Evolutionary conservation across 148 eudicot genomes (phyloP).

Genomic region (Euryodendron excelsum): DNA sequence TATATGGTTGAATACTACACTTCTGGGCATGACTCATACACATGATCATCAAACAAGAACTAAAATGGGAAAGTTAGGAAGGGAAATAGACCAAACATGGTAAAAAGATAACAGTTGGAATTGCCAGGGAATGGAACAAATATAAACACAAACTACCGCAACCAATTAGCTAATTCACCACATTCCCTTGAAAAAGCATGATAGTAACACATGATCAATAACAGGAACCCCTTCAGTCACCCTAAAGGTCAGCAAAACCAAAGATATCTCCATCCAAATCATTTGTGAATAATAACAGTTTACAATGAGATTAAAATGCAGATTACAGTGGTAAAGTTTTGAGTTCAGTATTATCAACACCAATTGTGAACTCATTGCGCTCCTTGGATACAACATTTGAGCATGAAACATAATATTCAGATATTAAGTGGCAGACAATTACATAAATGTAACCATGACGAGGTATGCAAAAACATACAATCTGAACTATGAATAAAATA

Average conservation of each 20-base stretch:
- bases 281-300: not conserved
- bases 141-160: not conserved
- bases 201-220: not conserved
- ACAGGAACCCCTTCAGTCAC: not conserved
- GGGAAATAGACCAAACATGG: not conserved
- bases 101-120: not conserved
- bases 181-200: not conserved
- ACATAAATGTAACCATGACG: not conserved
- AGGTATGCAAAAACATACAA: not conserved
- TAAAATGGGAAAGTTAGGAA: not conserved
- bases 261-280: not conserved
- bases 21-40: too few relatives aligned
- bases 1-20: not conserved
- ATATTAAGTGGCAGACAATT: not conserved
- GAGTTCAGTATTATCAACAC: not conserved
- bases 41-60: too few relatives aligned
- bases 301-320: not conserved
- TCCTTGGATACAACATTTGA: not conserved
- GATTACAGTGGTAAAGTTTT: not conserved
- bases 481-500: not conserved
- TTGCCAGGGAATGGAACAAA: not conserved
- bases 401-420: not conserved
- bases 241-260: not conserved
- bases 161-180: not conserved
- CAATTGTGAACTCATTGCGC: not conserved